Evolutionary conservation across 2,329 filamentous ascomycete genomes (phyloP), one percentile per base, ranked within the genome.

Genomic region (Paecilomyces niveus): DNA sequence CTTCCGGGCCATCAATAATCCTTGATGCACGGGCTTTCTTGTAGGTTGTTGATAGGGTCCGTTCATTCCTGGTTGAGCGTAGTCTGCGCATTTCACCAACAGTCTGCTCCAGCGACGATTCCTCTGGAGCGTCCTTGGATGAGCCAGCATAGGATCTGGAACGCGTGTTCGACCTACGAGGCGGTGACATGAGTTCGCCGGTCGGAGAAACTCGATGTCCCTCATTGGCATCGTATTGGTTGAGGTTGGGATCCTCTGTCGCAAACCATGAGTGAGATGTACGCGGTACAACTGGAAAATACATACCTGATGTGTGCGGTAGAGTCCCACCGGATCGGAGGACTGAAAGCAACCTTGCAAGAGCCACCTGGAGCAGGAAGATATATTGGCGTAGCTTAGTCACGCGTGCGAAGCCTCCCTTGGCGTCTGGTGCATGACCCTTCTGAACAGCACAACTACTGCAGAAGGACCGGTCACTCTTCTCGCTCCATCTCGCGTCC

Each of bases 351-450:
- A 99, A 81, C 58, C 94, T 83, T 24, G 94, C 94, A 64, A 99
- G 83, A 18, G 94, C 94, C 22, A 99, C 94, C 67, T 90, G 86
- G 49, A 99, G 81, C 21, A 99, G 80, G 74, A 97, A 97, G 5
- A 97, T 87, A 70, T 96, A 99, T 77, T 99, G 93, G 70, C 94
- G 89, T 57, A 99, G 80, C 72, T 95, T 92, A 18, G 90, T 90
- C 39, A 97, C 85, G 61, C 86, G 84, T 61, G 87, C 83, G 68
- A 97, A 90, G 0, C 83, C 83, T n/a, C 75, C 77, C 60, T 80
- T 76, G 1, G 78, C 77, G 61, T 87, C 86, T 8, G 82, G 79
- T 55, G 80, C 79, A 64, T 81, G 81, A n/a, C 72, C 70, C 54
- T 70, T 71, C 32, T 76, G 72, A 60, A 75, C 66, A 45, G 78